A percentile compares a stretch with the other conserved stretches of the same genome.
Conservation (phyloP, 495 filamentous ascomycete genomes). For the Penicillium egyptiacum region DNA sequence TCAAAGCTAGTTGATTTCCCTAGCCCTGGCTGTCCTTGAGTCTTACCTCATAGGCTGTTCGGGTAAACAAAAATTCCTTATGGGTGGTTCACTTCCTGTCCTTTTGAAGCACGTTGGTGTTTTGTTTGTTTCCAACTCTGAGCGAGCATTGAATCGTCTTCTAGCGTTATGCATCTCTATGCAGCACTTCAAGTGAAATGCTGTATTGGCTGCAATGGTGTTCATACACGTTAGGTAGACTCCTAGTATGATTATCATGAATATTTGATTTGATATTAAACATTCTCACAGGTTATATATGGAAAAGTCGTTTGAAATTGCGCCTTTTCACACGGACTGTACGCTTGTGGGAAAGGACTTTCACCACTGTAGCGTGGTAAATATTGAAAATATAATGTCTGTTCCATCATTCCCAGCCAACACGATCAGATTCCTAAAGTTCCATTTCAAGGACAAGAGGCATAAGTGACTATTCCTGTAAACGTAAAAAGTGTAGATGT, state of each 20-base stretch:
- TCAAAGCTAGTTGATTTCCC: conserved; percentile 24
- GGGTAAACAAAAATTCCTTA: conserved; percentile 13
- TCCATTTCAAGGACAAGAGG: neutral
- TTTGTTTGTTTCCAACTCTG: conserved; percentile 8
- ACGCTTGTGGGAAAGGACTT: neutral
- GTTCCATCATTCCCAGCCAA: neutral
- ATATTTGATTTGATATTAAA: conserved; percentile 2
- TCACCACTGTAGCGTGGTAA: neutral
- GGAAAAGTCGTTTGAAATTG: neutral
- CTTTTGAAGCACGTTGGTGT: conserved; percentile 5
- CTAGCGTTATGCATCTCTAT: conserved; percentile 27
- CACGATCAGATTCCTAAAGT: neutral
- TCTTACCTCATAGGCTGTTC: neutral
- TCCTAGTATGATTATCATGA: conserved; percentile 8
- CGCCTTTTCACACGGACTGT: neutral
- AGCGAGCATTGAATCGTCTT: conserved; percentile 24
- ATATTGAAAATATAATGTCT: neutral
- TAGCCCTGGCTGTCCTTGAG: neutral
- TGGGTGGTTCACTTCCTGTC: conserved; percentile 15
- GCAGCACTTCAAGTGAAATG: conserved; percentile 3
- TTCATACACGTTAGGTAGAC: neutral
- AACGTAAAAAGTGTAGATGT: neutral
- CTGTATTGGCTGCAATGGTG: neutral
- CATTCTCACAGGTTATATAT: neutral
- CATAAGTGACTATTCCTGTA: neutral